phyloP scores from a whole-genome alignment of 73 alveolate genomes.

The Paramecium caudatum region DNA sequence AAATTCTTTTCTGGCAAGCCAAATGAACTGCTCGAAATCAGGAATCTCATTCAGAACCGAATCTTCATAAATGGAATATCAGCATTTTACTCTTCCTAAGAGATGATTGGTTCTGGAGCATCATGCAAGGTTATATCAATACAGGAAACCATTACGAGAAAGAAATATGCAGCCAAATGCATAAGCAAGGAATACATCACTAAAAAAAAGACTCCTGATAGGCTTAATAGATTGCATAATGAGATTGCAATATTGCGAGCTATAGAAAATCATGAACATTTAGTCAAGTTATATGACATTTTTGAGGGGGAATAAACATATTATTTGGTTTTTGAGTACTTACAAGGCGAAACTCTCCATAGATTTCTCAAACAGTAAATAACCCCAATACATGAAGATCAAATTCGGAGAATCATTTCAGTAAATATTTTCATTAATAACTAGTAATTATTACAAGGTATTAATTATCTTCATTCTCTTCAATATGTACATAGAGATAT shows the following conservation, averaged over 20 bases:
- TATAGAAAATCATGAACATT: not conserved
- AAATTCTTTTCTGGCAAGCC: constrained; percentile 41
- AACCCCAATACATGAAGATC: not conserved
- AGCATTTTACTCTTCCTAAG: constrained; percentile 3
- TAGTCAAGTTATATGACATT: not conserved
- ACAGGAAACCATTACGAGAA: not conserved
- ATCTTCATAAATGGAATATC: constrained; percentile 9
- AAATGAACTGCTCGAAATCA: not conserved
- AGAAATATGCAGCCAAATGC: constrained; percentile 62
- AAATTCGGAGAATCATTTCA: not conserved
- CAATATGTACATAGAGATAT: constrained; percentile 88
- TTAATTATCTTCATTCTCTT: constrained; percentile 15
- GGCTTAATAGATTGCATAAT: constrained; percentile 36
- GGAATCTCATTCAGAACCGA: not conserved
- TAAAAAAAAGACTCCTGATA: constrained; percentile 50
- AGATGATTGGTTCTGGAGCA: constrained; percentile 55
- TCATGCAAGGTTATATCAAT: constrained; percentile 50
- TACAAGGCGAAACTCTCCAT: constrained; percentile 43
- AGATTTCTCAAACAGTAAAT: not conserved
- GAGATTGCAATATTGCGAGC: constrained; percentile 16
- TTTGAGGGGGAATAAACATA: constrained; percentile 41
- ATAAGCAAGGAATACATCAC: constrained; percentile 43
- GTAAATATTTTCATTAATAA: not conserved
- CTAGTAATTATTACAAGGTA: constrained; percentile 43
- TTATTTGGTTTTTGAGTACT: constrained; percentile 45